Evolutionary conservation across 2,329 filamentous ascomycete species (phyloP), one percentile per base, ranked within the genome.

Genomic region (Fusarium pseudoanthophilum): DNA sequence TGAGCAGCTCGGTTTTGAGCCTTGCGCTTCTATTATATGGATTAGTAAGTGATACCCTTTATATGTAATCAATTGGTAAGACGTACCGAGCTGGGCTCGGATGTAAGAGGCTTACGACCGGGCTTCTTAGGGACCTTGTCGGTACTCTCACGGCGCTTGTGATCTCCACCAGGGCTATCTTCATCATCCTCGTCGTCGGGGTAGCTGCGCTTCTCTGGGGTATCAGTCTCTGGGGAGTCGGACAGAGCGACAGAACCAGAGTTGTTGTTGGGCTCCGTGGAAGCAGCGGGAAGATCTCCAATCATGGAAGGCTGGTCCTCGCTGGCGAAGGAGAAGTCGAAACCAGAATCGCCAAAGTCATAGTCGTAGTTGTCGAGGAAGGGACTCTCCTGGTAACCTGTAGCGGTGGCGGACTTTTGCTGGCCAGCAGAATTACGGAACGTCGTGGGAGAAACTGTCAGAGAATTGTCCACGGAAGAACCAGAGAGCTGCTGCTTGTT

Each of bases 121-220:
- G 96, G 95, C 85, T 98, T 99, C 90, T 98, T 98, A 30, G 94
- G 90, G 48, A 92, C 87, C 84, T 96, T 97, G 49, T 95, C 94
- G 63, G 94, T 91, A 66, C 92, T 90, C 83, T 97, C 95, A 68
- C 93, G 90, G 73, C 94, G 90, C 85, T 95, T 96, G 66, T 86
- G 83, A 21, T 84, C 84, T 48, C 84, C 84, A 61, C 85, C 83
- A 24, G 79, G 78, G 42, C 78, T 79, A 34, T 83, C 81, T n/a
- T 88, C 92, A 11, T 93, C 92, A 4, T 91, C 91, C 18, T 93
- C 90, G 37, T 91, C 90, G 55, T 92, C 91, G 1, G 91, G 91
- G 78, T 91, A 92, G 79, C 92, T 91, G 71, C 93, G 87, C 85
- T 95, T 95, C 66, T 92, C 91, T 13, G 87, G 86, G 42, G 83